These are phyloP conservation scores for Beauveria scarabaeidicola DNA, from an alignment of 2,329 filamentous ascomycete species.

Conservation along the genomic window DNA sequence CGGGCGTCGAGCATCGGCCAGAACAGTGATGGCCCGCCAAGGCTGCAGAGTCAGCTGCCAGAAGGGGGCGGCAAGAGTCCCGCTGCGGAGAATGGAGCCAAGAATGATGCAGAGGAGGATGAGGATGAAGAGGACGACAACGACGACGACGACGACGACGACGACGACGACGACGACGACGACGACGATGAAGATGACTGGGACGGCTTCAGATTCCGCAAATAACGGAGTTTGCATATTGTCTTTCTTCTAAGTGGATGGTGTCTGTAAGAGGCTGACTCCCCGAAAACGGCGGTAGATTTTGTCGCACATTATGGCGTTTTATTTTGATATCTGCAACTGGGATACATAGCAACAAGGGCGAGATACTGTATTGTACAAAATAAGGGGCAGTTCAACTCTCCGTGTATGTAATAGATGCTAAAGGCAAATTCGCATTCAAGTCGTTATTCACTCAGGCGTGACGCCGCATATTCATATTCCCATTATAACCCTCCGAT, in stretches of 20 bases:
- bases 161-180: constrained; percentile 29
- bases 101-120: constrained; percentile 24
- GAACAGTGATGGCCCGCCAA: constrained; percentile 14
- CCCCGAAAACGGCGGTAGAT: not conserved
- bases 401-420: constrained; percentile 5
- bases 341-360: not conserved
- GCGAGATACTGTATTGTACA: constrained; percentile 3
- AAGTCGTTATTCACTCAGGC: not conserved
- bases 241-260: not conserved
- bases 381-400: not conserved
- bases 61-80: constrained; percentile 9
- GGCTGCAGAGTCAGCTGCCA: not conserved
- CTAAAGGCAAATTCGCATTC: not conserved
- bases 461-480: not conserved
- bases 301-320: constrained; percentile 2
- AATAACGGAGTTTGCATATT: not conserved
- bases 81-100: constrained; percentile 14
- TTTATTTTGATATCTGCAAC: not conserved
- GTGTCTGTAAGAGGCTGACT: not conserved
- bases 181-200: constrained; percentile 47
- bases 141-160: constrained; percentile 32
- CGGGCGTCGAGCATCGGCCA: constrained; percentile 22
- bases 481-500: not conserved
- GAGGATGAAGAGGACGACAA: constrained; percentile 35
- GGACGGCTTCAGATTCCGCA: constrained; percentile 47